Conservation (phyloP, 2,329 filamentous ascomycete species). For the Fusarium sarcochroum region DNA sequence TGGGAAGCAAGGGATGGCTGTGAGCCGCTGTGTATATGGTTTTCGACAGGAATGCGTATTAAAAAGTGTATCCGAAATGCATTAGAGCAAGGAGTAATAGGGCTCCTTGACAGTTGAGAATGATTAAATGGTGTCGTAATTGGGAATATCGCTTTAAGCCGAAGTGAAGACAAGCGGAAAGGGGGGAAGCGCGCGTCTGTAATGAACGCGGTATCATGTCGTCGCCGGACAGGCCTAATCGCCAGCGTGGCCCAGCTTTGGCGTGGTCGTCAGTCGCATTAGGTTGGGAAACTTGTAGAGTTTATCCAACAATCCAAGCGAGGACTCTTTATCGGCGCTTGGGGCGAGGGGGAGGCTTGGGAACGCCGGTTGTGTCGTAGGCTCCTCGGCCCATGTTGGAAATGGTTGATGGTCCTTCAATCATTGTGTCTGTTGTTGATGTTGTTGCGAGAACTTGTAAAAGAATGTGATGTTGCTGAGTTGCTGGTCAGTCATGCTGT, state of each 20-base stretch:
- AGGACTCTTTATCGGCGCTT: conserved; percentile 55
- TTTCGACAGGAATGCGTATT: conserved; percentile 54
- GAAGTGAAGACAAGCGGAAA: conserved; percentile 39
- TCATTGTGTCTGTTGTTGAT: conserved; percentile 54
- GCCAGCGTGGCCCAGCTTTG: conserved; percentile 41
- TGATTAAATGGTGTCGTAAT: conserved; percentile 46
- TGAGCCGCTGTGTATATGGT: conserved; percentile 55
- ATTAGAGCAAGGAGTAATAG: conserved; percentile 47
- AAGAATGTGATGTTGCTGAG: conserved; percentile 23
- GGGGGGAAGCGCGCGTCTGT: conserved; percentile 17
- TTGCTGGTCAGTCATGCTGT: conserved; percentile 36
- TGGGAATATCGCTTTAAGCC: conserved; percentile 39
- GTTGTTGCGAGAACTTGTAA: conserved; percentile 19
- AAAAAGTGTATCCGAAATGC: conserved; percentile 53
- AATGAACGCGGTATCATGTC: conserved; percentile 28
- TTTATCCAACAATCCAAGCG: conserved; percentile 41
- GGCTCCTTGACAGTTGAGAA: conserved; percentile 37
- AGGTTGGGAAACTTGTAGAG: conserved; percentile 30
- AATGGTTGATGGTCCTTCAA: conserved; percentile 52
- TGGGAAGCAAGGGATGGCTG: conserved; percentile 57
- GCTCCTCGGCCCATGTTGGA: conserved; percentile 66
- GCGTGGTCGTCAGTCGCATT: conserved; percentile 40
- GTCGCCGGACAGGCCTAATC: conserved; percentile 37
- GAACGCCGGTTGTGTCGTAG: conserved; percentile 66
- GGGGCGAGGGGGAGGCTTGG: conserved; percentile 62